Evolutionary conservation across 1,284 basidiomycete genomes (phyloP), one percentile per base, ranked within the genome.

Genomic region (Boletellus deceptivus): DNA sequence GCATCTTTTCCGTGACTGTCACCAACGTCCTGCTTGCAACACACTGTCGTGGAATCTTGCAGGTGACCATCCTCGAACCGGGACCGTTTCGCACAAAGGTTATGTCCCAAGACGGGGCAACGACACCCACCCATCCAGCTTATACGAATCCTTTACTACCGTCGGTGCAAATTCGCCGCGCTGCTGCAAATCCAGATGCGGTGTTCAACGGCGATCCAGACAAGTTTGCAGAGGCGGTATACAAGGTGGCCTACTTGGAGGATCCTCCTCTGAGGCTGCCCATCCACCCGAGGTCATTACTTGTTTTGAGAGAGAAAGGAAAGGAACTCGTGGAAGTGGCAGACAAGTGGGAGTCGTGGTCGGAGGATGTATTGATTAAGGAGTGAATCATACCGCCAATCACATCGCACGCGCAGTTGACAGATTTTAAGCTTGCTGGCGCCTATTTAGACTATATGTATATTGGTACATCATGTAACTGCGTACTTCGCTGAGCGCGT

Each of bases 261-360:
- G 49, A 58, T 14, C 62, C 68, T 5, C 70, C 67, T 25, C 33
- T 69, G 44, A 60, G 61, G 22, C 25, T 69, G 5, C 61, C 65
- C 5, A 38, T 70, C 2, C 63, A 69, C 10, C 43, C 47, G n/a
- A 25, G 25, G 10, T 17, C 58, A 13, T n/a, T 65, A 20, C 43
- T 1, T 2, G 1, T 14, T 3, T 14, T 57, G 27, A 57, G 50
- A 46, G n/a, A 41, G n/a, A 65, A 58, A 41, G 51, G 52, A 11
- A 48, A 49, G 27, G 43, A 53, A 4, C 42, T 67, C 6, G 20
- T 55, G 7, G 57, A 57, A 40, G 52, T 55, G 10, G 55, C 55
- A 4, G 55, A 64, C 38, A 48, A 61, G 24, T 67, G 60, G 50
- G 60, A 53, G 20, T 51, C 57, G 16, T 70, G 63, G n/a, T n/a